Evolutionary conservation across 2,329 filamentous ascomycete species (phyloP).

Genomic region (Dothideomycetes sp.): DNA sequence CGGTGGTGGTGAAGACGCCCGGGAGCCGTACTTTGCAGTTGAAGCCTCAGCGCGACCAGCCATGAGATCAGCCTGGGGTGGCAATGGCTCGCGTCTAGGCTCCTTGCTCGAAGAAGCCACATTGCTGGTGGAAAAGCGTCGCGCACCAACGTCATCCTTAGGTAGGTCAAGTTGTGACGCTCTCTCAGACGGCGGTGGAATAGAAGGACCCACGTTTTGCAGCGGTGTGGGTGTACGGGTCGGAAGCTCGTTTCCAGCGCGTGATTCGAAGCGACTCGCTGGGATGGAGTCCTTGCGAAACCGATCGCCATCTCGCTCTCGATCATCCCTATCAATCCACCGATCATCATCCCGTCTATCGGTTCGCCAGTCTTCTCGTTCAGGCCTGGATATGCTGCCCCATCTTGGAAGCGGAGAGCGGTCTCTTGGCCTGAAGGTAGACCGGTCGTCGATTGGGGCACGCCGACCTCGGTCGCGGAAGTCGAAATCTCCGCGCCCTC

Average conservation of each 20-base stretch:
- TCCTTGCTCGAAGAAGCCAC: constrained; percentile 11
- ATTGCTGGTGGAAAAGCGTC: constrained; percentile 13
- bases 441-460: constrained; percentile 34
- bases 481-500: constrained; percentile 43
- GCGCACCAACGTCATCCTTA: constrained; percentile 17
- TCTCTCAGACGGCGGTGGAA: constrained; percentile 22
- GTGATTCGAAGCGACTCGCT: constrained; percentile 16
- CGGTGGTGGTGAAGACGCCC: constrained; percentile 40
- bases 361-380: constrained; percentile 31
- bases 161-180: constrained; percentile 19
- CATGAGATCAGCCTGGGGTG: constrained; percentile 30
- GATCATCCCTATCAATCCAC: constrained; percentile 25
- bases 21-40: constrained; percentile 33
- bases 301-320: constrained; percentile 28
- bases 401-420: constrained; percentile 38
- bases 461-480: constrained; percentile 39
- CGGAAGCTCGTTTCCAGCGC: constrained; percentile 15
- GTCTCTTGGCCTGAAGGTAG: constrained; percentile 48
- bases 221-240: constrained; percentile 13
- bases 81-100: constrained; percentile 23
- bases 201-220: constrained; percentile 14
- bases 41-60: constrained; percentile 35
- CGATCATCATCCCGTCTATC: constrained; percentile 32
- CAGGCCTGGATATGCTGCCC: constrained; percentile 33
- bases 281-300: constrained; percentile 17